Evolutionary conservation across 305 asterid genomes (phyloP).

Genomic region (Plantago lanceolata): DNA sequence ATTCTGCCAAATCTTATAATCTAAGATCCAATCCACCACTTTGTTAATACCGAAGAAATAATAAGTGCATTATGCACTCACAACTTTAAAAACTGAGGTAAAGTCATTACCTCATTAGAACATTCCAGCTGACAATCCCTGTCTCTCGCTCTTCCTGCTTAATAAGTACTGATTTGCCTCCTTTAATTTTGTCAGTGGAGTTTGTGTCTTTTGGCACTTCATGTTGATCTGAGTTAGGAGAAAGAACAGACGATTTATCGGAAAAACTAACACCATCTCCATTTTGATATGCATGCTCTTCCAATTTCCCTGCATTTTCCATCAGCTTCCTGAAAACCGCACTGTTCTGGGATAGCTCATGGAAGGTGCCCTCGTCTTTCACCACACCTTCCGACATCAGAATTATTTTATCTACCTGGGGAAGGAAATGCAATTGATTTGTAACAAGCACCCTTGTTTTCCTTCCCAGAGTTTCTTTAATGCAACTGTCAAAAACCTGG

Average conservation of each 20-base stretch:
- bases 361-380: constrained; percentile 94
- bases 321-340: constrained; percentile 69
- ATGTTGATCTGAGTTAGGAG: constrained; percentile 26
- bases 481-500: constrained; percentile 76
- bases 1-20: too few species aligned
- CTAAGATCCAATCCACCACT: too few species aligned
- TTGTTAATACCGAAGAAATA: too few species aligned
- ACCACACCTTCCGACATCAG: constrained; percentile 71
- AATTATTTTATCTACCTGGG: constrained; percentile 72
- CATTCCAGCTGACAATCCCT: constrained; percentile 82
- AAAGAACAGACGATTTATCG: constrained; percentile 30
- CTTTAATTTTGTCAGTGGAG: constrained; percentile 41
- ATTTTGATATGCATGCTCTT: constrained; percentile 49
- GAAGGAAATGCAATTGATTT: constrained; percentile 87
- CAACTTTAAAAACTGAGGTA: constrained; percentile 8
- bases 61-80: not conserved
- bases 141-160: constrained; percentile 97
- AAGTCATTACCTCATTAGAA: constrained; percentile 57
- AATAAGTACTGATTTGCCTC: constrained; percentile 70
- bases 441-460: constrained; percentile 88
- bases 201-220: constrained; percentile 42
- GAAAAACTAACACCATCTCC: constrained; percentile 33
- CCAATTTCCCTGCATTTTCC: constrained; percentile 94
- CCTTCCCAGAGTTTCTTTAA: constrained; percentile 69
- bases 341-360: constrained; percentile 77